Percentiles rank a stretch among this genome's conserved stretches.
These are phyloP conservation scores for Neoscytalidium dimidiatum DNA, from an alignment of 2,329 filamentous ascomycete genomes.

Conservation along the genomic window DNA sequence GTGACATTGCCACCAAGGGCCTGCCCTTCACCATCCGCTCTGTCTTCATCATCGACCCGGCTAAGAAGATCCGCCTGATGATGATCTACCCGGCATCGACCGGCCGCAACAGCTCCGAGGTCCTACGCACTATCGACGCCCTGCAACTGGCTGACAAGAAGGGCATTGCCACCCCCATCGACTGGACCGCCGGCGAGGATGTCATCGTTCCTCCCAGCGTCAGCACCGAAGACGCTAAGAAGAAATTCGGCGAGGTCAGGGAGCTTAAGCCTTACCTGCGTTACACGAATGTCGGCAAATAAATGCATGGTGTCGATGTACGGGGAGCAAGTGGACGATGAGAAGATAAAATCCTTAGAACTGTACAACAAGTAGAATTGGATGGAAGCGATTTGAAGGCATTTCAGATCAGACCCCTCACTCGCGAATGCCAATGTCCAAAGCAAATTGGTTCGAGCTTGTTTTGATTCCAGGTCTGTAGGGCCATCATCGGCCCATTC, in stretches of 20 bases:
- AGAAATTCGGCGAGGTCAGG: conserved; percentile 60
- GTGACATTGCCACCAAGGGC: conserved; percentile 60
- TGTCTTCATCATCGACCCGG: conserved; percentile 66
- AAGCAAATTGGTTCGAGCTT: neutral
- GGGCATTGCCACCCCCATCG: conserved; percentile 62
- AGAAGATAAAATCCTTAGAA: neutral
- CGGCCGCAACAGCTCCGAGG: conserved; percentile 57
- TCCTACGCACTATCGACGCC: conserved; percentile 54
- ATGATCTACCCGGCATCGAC: conserved; percentile 64
- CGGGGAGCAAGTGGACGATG: neutral
- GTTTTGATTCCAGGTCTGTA: conserved; percentile 2
- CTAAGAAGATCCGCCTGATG: conserved; percentile 64
- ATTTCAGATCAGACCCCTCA: neutral
- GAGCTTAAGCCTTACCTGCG: conserved; percentile 65
- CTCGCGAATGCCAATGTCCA: neutral
- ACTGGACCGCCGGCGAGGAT: conserved; percentile 61
- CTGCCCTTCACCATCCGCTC: conserved; percentile 65
- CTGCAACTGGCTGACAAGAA: conserved; percentile 62
- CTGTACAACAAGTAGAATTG: neutral
- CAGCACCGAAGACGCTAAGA: conserved; percentile 60
- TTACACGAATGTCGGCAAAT: conserved; percentile 44
- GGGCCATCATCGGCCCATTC: neutral
- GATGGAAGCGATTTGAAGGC: neutral
- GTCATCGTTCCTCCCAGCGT: conserved; percentile 63
- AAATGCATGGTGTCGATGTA: neutral